These are phyloP conservation scores for Podaxis mareebaensis DNA, from an alignment of 768 basidiomycete species.

Conservation along the genomic window DNA sequence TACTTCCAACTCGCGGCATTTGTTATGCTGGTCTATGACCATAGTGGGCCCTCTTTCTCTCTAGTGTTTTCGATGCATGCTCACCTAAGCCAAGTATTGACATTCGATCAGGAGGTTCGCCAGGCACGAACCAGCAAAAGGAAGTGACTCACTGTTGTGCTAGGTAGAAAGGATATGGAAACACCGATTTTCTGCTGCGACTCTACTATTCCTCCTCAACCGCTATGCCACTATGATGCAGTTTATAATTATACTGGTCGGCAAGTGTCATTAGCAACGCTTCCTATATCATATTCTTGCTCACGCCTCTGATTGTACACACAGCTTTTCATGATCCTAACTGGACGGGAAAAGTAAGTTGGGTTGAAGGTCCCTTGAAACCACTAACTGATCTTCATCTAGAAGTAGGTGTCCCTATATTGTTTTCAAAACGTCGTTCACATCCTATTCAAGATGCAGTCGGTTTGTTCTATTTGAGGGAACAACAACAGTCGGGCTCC, in stretches of 20 bases:
- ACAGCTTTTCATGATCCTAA: conserved; percentile 27
- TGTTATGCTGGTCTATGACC: conserved; percentile 24
- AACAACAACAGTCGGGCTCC: conserved; percentile 24
- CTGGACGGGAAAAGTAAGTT: conserved; percentile 24
- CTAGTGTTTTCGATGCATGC: neutral
- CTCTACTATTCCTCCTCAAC: conserved; percentile 30
- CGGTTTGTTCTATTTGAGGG: conserved; percentile 31
- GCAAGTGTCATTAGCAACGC: conserved; percentile 14
- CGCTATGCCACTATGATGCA: conserved; percentile 29
- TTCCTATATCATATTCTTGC: neutral
- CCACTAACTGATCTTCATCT: neutral
- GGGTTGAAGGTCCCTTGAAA: neutral
- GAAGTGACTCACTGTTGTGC: neutral
- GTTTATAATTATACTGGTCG: conserved; percentile 27
- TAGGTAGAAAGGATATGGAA: conserved; percentile 30
- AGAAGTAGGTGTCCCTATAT: neutral
- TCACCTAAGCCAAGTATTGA: conserved; percentile 9
- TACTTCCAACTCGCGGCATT: conserved; percentile 25
- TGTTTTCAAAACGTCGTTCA: neutral
- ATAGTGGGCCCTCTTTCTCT: conserved; percentile 16
- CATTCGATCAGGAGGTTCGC: conserved; percentile 18
- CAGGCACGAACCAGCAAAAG: neutral
- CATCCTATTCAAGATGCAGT: conserved; percentile 21
- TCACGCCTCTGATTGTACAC: neutral
- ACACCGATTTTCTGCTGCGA: conserved; percentile 23